Evolutionary conservation across 192 early-diverging fungal genomes (phyloP).

Genomic region (Coemansia sp.): DNA sequence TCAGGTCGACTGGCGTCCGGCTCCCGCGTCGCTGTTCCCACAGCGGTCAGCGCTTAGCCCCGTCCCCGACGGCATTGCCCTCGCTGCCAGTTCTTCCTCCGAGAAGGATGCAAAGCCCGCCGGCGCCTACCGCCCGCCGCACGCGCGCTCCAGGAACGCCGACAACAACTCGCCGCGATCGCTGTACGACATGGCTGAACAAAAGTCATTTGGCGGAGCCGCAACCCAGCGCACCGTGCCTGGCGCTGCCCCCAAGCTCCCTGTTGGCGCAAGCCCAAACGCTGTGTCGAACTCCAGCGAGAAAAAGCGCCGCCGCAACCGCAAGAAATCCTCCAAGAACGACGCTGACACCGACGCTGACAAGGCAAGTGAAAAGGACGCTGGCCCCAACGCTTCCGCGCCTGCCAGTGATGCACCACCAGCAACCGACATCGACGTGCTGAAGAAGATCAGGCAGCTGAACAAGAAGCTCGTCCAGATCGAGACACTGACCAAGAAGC

Average conservation of each 20-base stretch:
- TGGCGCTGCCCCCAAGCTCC: conserved; percentile 37
- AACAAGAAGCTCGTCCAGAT: conserved; percentile 95
- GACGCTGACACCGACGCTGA: conserved; percentile 39
- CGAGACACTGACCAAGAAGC: conserved; percentile 75
- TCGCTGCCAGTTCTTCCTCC: conserved; percentile 30
- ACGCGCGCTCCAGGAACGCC: conserved; percentile 55
- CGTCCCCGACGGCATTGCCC: conserved; percentile 59
- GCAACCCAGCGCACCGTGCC: conserved; percentile 15
- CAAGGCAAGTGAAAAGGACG: conserved; percentile 20
- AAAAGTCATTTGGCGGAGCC: conserved; percentile 25
- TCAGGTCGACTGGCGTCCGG: conserved; percentile 76
- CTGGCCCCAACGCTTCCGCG: conserved; percentile 17
- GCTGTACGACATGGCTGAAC: conserved; percentile 44
- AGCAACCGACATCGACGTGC: conserved; percentile 58
- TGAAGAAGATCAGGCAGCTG: conserved; percentile 85
- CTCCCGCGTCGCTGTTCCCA: conserved; percentile 65
- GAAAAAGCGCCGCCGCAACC: conserved; percentile 78
- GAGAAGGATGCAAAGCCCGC: conserved; percentile 40
- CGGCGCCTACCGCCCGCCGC: conserved; percentile 74
- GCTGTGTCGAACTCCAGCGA: conserved; percentile 22
- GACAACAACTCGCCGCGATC: conserved; percentile 36
- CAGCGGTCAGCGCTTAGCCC: conserved; percentile 78
- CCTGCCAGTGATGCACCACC: background rate
- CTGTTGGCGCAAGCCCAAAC: conserved; percentile 31
- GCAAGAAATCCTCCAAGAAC: conserved; percentile 69